Base-by-base conservation (phyloP, 2,329 filamentous ascomycete species). In the Cladophialophora immunda region DNA sequence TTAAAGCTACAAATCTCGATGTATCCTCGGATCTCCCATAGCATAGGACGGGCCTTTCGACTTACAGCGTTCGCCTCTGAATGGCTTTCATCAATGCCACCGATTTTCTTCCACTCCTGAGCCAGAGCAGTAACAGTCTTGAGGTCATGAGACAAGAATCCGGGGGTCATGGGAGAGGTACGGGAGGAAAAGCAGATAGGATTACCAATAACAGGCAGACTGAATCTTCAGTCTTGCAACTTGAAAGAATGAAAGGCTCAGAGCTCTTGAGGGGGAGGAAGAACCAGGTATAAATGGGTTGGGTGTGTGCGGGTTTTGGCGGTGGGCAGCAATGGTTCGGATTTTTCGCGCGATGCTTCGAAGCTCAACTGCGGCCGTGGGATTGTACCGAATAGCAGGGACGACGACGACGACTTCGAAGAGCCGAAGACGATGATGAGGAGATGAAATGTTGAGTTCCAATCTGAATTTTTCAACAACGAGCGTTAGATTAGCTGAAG, bases 161-260 rank as follows among this genome's bases (percentile, higher is more conserved):
- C 58, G 38, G 57, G 65, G 36, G 69, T 71, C 67, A 71, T 66
- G 70, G 63, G 68, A 71, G 70, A 70, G 50, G 36, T 56, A 32
- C 67, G 36, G 45, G 62, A 69, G 64, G 52, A 65, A 67, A 71
- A 50, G 29, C 64, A 71, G 32, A 60, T n/a, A 25, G 53, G 55
- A 64, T 65, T 64, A 60, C 70, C 68, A 72, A 71, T 72, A 65
- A 59, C 41, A 58, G 27, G 66, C 19, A 66, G 58, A 69, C 55
- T 41, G 64, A 62, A 13, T 61, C 61, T 67, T 63, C 62, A 68
- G 68, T 64, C 61, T 69, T 67, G 66, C 63, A 69, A 71, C 71
- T 65, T 64, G 63, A 63, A 64, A 66, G 62, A 72, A 73, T 62
- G 70, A 73, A 72, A 72, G 72, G 72, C 68, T 71, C 59, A 65